phyloP scores from a whole-genome alignment of 2,329 filamentous ascomycete species.

The Trichoderma asperellum region DNA sequence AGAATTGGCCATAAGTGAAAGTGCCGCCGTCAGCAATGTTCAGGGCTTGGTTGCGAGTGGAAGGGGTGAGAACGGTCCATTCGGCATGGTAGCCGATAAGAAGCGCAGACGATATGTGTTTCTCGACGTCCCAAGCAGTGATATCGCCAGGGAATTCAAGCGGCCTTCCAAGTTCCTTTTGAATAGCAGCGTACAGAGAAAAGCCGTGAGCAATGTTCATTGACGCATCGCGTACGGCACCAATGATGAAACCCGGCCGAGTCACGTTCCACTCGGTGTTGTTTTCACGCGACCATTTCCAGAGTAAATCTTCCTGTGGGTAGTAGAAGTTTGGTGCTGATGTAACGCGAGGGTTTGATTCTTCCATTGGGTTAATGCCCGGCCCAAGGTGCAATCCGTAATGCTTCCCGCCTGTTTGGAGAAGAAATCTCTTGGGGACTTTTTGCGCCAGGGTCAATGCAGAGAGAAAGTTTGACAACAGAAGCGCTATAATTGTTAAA shows the following conservation, averaged over 20 bases:
- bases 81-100: constrained; percentile 15
- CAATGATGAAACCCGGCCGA: constrained; percentile 14
- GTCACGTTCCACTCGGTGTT: constrained; percentile 16
- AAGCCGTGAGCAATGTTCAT: constrained; percentile 8
- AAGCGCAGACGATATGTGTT: background rate
- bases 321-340: constrained; percentile 12
- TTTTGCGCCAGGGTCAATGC: background rate
- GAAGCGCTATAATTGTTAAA: background rate
- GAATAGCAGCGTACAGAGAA: constrained; percentile 10
- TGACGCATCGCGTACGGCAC: constrained; percentile 14
- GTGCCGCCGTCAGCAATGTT: constrained; percentile 8
- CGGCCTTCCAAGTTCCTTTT: background rate
- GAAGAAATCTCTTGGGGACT: constrained; percentile 3
- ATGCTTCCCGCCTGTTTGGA: constrained; percentile 23
- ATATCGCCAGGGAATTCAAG: constrained; percentile 5
- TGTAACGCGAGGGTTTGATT: constrained; percentile 4
- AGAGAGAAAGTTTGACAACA: constrained; percentile 14
- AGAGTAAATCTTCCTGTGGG: constrained; percentile 11
- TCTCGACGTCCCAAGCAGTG: constrained; percentile 14
- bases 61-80: constrained; percentile 5
- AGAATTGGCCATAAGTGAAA: constrained; percentile 15
- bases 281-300: background rate
- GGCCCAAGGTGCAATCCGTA: background rate
- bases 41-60: background rate
- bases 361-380: background rate